phyloP scores from a whole-genome alignment of 495 filamentous ascomycete species.

The Neurospora intermedia region DNA sequence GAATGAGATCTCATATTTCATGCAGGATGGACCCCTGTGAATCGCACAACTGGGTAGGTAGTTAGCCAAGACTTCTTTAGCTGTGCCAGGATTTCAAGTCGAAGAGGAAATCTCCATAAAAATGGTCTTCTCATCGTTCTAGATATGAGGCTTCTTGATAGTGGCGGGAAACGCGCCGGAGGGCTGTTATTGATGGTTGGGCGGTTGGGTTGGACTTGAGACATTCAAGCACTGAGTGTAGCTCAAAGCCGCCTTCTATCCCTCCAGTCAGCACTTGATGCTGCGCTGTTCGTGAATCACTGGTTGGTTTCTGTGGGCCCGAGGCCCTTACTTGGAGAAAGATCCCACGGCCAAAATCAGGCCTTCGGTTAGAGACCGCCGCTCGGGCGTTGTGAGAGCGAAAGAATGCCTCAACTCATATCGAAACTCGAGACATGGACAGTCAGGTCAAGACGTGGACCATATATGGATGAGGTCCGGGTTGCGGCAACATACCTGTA shows the following conservation, averaged over 20 bases:
- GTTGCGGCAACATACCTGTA: neutral
- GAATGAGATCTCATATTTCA: neutral
- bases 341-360: neutral
- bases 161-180: neutral
- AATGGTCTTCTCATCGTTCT: neutral
- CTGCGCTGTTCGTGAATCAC: neutral
- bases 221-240: neutral
- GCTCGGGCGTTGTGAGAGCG: neutral
- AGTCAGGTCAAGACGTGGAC: neutral
- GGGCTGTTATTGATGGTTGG: neutral
- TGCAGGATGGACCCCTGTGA: neutral
- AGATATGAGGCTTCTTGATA: neutral
- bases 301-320: neutral
- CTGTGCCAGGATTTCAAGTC: neutral
- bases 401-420: neutral
- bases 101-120: neutral
- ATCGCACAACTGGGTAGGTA: neutral
- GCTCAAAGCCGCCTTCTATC: neutral
- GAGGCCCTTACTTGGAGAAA: neutral
- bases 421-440: neutral
- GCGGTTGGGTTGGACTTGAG: neutral
- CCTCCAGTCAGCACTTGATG: neutral
- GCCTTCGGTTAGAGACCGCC: neutral
- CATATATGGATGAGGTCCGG: neutral
- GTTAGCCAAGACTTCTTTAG: neutral